A percentile compares a stretch with the other conserved stretches of the same genome.
phyloP scores from a whole-genome alignment of 306 rosid species.

The Pyrus communis region DNA sequence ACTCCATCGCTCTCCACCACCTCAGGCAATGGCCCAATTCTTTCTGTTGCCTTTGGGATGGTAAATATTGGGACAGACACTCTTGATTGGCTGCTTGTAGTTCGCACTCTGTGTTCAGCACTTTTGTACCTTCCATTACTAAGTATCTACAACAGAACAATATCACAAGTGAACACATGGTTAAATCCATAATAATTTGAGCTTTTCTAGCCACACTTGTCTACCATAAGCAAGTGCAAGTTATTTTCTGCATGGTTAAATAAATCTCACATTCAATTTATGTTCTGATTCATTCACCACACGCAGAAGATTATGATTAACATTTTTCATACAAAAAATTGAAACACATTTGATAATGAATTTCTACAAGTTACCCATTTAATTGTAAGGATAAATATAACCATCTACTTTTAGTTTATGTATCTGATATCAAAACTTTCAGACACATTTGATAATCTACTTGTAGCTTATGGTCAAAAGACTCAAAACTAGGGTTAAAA shows the following conservation, averaged over 20 bases:
- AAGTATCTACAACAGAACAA: constrained; percentile 22
- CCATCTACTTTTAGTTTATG: background rate
- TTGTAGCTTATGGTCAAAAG: no score
- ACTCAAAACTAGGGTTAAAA: background rate
- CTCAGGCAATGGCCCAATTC: constrained; percentile 40
- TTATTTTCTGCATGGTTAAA: background rate
- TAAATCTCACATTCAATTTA: background rate
- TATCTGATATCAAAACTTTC: background rate
- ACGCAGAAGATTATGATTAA: background rate
- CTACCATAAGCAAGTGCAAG: background rate
- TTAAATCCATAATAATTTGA: background rate
- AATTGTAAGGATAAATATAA: background rate
- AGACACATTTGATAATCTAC: no score
- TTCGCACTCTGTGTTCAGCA: constrained; percentile 50
- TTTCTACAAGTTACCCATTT: background rate
- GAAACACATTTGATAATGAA: background rate
- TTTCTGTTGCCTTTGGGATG: constrained; percentile 18
- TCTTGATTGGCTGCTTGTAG: constrained; percentile 40
- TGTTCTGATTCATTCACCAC: background rate
- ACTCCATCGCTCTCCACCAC: constrained; percentile 37
- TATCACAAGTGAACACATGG: background rate
- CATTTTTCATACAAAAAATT: background rate
- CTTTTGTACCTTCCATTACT: constrained; percentile 65
- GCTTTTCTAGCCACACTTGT: background rate
- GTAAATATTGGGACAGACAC: constrained; percentile 51